Base-by-base conservation (phyloP, 2,329 filamentous ascomycete genomes). In the Diaporthe sp. region DNA sequence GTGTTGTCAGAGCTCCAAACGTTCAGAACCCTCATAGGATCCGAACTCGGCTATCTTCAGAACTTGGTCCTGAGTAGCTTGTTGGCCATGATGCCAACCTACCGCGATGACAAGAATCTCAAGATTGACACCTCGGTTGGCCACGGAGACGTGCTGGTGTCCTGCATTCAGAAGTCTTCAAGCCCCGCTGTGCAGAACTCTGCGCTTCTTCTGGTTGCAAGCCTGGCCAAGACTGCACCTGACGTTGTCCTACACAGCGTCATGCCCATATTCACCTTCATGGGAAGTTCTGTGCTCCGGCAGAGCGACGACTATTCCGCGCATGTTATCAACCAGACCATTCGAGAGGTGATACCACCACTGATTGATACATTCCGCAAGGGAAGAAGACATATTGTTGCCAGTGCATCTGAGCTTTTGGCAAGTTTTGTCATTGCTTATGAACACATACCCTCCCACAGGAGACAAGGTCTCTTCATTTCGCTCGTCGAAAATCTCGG, bases 261-360 rank as follows among this genome's bases (percentile, higher is more conserved):
- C 72, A 99, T 99, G 97, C 97, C 97, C 17, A 96, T 99, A 71
- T 99, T 99, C 85, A 98, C 97, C 0, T 98, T 98, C 82, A 98
- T 98, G 93, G 95, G 96, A 57, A 94, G 93, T 58, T 98, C 95
- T 4, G 93, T 98, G 28, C 89, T 99, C 68, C 93, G 94, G 67
- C 96, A 98, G 85, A 95, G 95, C 79, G 97, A 99, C 80, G 96
- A 98, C 79, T 98, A 98, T 85, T 98, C 97, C 31, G 95, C 96
- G 17, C 95, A 98, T 82, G 96, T 99, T 44, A 96, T 98, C 75
- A 95, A 97, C 80, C 95, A 95, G 86, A 98, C 97, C 2, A 96
- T 99, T 79, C 94, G 95, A 77, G 94, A 96, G 79, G 96, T 99
- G 31, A 94, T 99, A 42, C 97, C 97, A 34, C 95, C 96, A 19